Percentiles rank a stretch among this genome's conserved stretches.
Conservation (phyloP, 2,329 filamentous ascomycete genomes). For the Pseudohalonectria lignicola region DNA sequence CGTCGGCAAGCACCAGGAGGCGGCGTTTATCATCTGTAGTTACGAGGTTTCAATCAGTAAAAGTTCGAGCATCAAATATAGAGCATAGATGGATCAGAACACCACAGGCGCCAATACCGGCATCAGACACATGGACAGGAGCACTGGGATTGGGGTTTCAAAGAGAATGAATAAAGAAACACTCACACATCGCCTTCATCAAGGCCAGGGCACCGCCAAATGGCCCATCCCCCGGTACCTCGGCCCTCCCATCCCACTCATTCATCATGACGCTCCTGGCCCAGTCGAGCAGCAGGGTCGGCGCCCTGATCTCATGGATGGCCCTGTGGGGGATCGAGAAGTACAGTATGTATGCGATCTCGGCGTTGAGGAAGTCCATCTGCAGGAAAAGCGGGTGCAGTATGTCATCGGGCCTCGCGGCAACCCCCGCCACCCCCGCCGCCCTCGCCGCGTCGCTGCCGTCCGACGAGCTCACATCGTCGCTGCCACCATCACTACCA, state of each 20-base stretch:
- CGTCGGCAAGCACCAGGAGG: constrained; percentile 51
- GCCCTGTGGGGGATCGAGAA: constrained; percentile 40
- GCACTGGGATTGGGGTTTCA: neutral
- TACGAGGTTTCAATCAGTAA: constrained; percentile 5
- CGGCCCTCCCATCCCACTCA: constrained; percentile 69
- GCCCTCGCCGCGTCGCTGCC: constrained; percentile 17
- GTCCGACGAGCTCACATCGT: constrained; percentile 20
- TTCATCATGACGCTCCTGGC: constrained; percentile 63
- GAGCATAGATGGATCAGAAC: neutral
- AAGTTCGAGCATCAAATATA: too few relatives aligned
- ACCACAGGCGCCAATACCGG: neutral
- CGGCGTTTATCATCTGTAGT: constrained; percentile 48
- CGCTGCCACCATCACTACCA: too few relatives aligned
- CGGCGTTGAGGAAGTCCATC: constrained; percentile 38
- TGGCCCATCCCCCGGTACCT: constrained; percentile 57
- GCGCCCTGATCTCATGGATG: constrained; percentile 44
- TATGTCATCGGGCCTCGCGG: too few relatives aligned
- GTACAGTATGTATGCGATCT: constrained; percentile 30
- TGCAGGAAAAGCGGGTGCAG: constrained; percentile 38
- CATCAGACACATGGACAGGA: neutral
- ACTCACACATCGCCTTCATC: constrained; percentile 61
- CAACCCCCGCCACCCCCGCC: constrained; percentile 32
- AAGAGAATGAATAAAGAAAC: too few relatives aligned
- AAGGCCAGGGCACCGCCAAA: constrained; percentile 70
- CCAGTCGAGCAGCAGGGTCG: constrained; percentile 56